Conservation (phyloP, 805 yeast genomes). For the Candida maesae region DNA sequence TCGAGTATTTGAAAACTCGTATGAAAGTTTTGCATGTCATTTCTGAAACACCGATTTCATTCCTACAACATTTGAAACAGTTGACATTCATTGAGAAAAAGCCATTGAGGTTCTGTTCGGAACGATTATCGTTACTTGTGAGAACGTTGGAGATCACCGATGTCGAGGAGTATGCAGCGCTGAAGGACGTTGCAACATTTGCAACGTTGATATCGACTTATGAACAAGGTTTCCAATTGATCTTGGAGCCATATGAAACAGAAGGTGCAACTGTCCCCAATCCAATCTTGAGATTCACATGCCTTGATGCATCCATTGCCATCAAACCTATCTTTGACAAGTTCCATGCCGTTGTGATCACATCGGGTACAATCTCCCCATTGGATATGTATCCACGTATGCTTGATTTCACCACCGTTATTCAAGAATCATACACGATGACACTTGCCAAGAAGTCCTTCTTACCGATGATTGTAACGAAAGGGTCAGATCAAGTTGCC, state of each 20-base stretch:
- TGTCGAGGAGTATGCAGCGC: slow-evolving; percentile 86
- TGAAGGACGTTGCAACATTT: slow-evolving; percentile 94
- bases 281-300: slow-evolving; percentile 88
- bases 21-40: slow-evolving; percentile 97
- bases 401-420: slow-evolving; percentile 89
- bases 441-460: slow-evolving; percentile 89
- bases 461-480: slow-evolving; percentile 92
- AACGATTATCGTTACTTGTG: slow-evolving; percentile 81
- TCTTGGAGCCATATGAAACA: slow-evolving; percentile 93
- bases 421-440: slow-evolving; percentile 95
- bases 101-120: slow-evolving; percentile 90
- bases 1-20: slow-evolving; percentile 91
- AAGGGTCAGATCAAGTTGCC: slow-evolving; percentile 97
- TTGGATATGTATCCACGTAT: slow-evolving; percentile 97
- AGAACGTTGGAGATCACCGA: slow-evolving; percentile 84
- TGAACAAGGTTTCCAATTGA: slow-evolving; percentile 87
- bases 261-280: slow-evolving; percentile 94
- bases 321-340: slow-evolving; percentile 95
- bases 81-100: slow-evolving; percentile 88
- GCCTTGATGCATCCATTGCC: slow-evolving; percentile 96
- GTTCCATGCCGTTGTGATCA: slow-evolving; percentile 87
- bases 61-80: slow-evolving; percentile 88
- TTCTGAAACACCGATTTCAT: slow-evolving; percentile 95
- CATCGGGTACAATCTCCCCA: slow-evolving; percentile 98
- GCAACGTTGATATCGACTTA: slow-evolving; percentile 95